phyloP scores from a whole-genome alignment of 2,329 filamentous ascomycete species.

The Penicillium griseofulvum region DNA sequence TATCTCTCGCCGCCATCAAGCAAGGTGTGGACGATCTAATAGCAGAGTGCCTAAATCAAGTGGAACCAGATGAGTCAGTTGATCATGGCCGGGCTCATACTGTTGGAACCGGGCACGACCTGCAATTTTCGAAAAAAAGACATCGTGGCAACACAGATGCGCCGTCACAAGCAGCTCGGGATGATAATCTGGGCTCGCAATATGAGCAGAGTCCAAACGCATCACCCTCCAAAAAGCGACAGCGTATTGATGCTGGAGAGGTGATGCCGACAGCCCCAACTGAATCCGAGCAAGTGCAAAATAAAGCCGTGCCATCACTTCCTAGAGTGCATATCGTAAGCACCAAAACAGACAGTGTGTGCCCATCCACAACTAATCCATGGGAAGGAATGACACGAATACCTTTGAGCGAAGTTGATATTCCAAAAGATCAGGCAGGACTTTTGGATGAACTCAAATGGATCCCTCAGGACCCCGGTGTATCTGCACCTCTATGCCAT shows the following conservation, averaged over 20 bases:
- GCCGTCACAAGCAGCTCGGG: not conserved
- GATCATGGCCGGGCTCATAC: not conserved
- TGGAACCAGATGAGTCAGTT: not conserved
- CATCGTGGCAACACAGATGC: slow-evolving; percentile 6
- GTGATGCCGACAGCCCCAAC: not conserved
- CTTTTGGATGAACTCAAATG: slow-evolving; percentile 46
- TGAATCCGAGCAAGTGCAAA: not conserved
- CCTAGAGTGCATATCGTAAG: not conserved
- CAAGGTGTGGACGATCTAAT: not conserved
- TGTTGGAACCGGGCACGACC: not conserved
- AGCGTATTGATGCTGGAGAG: slow-evolving; percentile 3
- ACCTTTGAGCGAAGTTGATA: slow-evolving; percentile 43
- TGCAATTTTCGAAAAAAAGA: slow-evolving; percentile 12
- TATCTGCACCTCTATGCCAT: slow-evolving; percentile 27
- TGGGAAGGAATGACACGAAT: slow-evolving; percentile 41
- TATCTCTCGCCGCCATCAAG: not conserved
- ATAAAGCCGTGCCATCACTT: not conserved
- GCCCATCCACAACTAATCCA: slow-evolving; percentile 13
- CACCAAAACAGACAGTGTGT: not conserved
- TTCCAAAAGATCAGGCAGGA: slow-evolving; percentile 50
- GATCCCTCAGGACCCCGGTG: slow-evolving; percentile 36
- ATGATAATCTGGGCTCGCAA: not conserved
- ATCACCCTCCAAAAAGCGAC: slow-evolving; percentile 16
- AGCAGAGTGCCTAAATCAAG: not conserved
- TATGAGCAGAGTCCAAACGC: not conserved